Conservation (phyloP, 2,329 filamentous ascomycete genomes). For the Gnomoniopsis sp. region DNA sequence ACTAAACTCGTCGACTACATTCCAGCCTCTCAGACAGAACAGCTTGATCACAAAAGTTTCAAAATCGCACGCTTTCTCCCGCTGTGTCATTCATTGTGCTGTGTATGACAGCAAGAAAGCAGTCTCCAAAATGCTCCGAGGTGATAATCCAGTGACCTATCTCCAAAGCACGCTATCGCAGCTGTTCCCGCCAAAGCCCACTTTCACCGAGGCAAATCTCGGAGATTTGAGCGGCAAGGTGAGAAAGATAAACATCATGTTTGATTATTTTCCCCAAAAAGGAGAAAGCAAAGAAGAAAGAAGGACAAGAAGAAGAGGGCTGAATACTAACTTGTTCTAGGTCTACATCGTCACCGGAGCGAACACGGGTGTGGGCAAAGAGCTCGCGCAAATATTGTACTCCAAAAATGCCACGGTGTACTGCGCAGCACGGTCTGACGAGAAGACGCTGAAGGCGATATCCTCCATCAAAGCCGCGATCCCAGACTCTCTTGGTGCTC, state of each 20-base stretch:
- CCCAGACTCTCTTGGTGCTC: constrained; percentile 21
- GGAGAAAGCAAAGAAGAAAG: too few species aligned
- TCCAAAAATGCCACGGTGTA: constrained; percentile 47
- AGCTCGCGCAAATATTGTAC: constrained; percentile 49
- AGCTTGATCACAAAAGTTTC: too few species aligned
- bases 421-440: constrained; percentile 41
- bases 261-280: too few species aligned
- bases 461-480: constrained; percentile 29
- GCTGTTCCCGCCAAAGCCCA: constrained; percentile 26
- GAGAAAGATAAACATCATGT: background rate
- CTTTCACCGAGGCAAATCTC: constrained; percentile 30
- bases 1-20: too few species aligned
- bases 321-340: constrained; percentile 13
- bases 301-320: too few species aligned
- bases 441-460: constrained; percentile 40
- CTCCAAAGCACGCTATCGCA: constrained; percentile 17
- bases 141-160: background rate
- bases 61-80: too few species aligned
- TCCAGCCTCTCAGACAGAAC: too few species aligned
- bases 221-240: constrained; percentile 26
- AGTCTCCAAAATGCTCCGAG: background rate
- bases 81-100: too few species aligned
- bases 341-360: constrained; percentile 45
- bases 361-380: constrained; percentile 40
- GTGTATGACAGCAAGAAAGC: too few species aligned